Conservation (phyloP, 352 stramenopile genomes). For the Discostella stelligera region DNA sequence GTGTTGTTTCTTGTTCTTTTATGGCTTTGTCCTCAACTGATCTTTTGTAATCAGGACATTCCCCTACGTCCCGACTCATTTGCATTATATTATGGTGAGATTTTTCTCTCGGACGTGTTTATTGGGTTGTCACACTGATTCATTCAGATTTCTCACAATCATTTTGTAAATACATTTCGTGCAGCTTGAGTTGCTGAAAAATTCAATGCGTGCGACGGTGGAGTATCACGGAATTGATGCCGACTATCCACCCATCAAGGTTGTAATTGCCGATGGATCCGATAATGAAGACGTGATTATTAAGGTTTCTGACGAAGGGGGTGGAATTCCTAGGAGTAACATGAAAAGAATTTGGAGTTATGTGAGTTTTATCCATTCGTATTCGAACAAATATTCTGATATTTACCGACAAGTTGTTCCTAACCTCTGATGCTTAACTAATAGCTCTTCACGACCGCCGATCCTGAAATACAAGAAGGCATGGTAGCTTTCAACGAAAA, state of each 20-base stretch:
- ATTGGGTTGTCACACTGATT: neutral
- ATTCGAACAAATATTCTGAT: neutral
- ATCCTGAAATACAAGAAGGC: constrained; percentile 88
- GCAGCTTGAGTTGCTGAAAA: constrained; percentile 92
- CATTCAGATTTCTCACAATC: constrained; percentile 93
- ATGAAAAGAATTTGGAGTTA: constrained; percentile 98
- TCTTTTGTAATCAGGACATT: constrained; percentile 84
- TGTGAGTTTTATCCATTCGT: constrained; percentile 34
- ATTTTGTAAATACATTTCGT: constrained; percentile 88
- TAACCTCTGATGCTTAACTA: neutral
- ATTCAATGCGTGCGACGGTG: constrained; percentile 97
- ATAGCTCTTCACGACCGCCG: constrained; percentile 96
- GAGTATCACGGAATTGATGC: constrained; percentile 97
- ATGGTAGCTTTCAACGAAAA: constrained; percentile 77
- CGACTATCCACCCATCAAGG: constrained; percentile 97
- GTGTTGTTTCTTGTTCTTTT: neutral
- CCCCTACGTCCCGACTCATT: constrained; percentile 90
- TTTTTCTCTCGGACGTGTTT: neutral
- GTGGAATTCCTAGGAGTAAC: constrained; percentile 96
- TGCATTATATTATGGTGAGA: constrained; percentile 61
- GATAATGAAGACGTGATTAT: constrained; percentile 99
- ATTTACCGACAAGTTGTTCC: neutral
- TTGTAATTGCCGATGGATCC: constrained; percentile 98
- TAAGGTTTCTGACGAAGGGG: constrained; percentile 99
- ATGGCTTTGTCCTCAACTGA: neutral